These are phyloP conservation scores for Cucumis sativus DNA, from an alignment of 306 rosid species.

Conservation along the genomic window Cucumber_9930_V3 NC_026656.2:6148001-6148500, in stretches of 20 bases:
- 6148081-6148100: constrained; percentile 48
- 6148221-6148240: not conserved
- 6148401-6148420: not conserved
- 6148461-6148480: no score
- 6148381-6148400: not conserved
- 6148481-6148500: no score
- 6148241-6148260: not conserved
- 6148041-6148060: constrained; percentile 42
- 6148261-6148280: not conserved
- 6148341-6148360: not conserved
- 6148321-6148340: not conserved
- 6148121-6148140: constrained; percentile 30
- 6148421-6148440: not conserved
- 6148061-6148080: constrained; percentile 26
- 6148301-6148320: not conserved
- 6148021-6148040: constrained; percentile 21
- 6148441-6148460: no score
- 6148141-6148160: not conserved
- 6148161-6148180: not conserved
- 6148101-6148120: constrained; percentile 39
- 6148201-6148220: not conserved
- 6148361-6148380: not conserved
- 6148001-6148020: not conserved
- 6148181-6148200: not conserved
- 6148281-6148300: not conserved